Percentiles rank a stretch among this genome's conserved stretches.
phyloP scores from a whole-genome alignment of 805 yeast species.

The Wickerhamiella qilinensis region DNA sequence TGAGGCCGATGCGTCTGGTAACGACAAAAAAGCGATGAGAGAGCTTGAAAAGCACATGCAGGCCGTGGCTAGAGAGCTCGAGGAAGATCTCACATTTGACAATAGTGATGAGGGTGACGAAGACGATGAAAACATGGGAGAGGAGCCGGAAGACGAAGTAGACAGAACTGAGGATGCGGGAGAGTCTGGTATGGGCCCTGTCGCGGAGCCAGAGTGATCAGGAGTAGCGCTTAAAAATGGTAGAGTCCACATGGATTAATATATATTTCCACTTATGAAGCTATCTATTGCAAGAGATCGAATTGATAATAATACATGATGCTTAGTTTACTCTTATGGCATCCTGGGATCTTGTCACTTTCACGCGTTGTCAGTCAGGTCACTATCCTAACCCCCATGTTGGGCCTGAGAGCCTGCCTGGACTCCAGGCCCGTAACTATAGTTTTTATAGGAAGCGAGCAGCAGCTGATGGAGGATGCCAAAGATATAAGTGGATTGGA shows the following conservation, averaged over 20 bases:
- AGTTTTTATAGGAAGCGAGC: neutral
- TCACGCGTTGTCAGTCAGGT: too few species aligned
- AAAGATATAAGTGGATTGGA: neutral
- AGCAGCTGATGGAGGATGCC: neutral
- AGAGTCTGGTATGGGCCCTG: conserved; percentile 15
- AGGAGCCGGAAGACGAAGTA: conserved; percentile 21
- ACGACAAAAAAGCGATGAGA: conserved; percentile 37
- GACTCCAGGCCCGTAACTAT: neutral
- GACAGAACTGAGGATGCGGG: conserved; percentile 26
- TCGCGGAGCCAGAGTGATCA: neutral
- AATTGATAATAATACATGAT: too few species aligned
- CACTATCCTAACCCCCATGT: too few species aligned
- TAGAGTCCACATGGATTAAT: too few species aligned
- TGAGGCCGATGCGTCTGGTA: conserved; percentile 89
- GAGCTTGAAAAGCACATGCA: conserved; percentile 67
- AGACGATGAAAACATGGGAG: conserved; percentile 26
- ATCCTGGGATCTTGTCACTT: too few species aligned
- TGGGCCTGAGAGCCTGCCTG: neutral
- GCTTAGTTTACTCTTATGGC: too few species aligned
- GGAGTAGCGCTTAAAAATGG: too few species aligned
- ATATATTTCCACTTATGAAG: too few species aligned
- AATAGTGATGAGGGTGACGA: conserved; percentile 29
- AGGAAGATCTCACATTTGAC: conserved; percentile 18
- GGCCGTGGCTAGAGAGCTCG: conserved; percentile 21
- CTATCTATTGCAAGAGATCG: too few species aligned